A percentile compares a stretch with the other conserved stretches of the same genome.
These are phyloP conservation scores for Pseudonitzschia multiseries DNA, from an alignment of 108 stramenopile genomes.

Conservation along the genomic window DNA sequence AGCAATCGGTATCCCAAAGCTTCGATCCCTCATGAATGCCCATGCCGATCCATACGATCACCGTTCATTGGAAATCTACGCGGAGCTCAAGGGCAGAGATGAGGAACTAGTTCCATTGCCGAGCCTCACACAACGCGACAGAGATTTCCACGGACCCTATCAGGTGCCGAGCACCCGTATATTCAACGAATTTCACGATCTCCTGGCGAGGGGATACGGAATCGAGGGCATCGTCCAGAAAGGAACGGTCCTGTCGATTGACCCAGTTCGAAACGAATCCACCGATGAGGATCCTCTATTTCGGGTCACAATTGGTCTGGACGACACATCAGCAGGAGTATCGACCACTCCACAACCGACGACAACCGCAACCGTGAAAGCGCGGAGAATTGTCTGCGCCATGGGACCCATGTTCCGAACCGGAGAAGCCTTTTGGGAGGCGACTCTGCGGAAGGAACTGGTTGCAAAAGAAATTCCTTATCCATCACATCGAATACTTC, in stretches of 20 bases:
- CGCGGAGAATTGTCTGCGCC: slow-evolving; percentile 23
- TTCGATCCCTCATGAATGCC: slow-evolving; percentile 35
- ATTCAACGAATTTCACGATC: slow-evolving; percentile 29
- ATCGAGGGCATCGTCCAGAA: slow-evolving; percentile 18
- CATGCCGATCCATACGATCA: slow-evolving; percentile 39
- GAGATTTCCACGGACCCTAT: slow-evolving; percentile 33
- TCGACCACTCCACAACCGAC: too few relatives aligned
- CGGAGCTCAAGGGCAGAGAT: slow-evolving; percentile 20
- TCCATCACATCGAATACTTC: background rate
- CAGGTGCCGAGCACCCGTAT: slow-evolving; percentile 24
- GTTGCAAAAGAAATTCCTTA: background rate
- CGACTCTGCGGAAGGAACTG: background rate
- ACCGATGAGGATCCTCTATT: background rate
- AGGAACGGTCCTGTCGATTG: slow-evolving; percentile 6
- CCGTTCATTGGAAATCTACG: slow-evolving; percentile 32
- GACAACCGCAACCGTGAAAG: background rate
- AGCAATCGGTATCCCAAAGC: slow-evolving; percentile 12
- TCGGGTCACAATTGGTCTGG: background rate
- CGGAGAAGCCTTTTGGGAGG: slow-evolving; percentile 14
- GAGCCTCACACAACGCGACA: slow-evolving; percentile 16
- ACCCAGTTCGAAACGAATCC: background rate
- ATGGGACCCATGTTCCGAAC: slow-evolving; percentile 36
- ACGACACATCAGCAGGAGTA: background rate
- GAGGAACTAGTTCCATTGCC: slow-evolving; percentile 23
- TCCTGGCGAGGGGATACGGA: slow-evolving; percentile 25